Evolutionary conservation across 208 protist species (phyloP), one percentile per base, ranked within the genome.

Genomic region (Angomonas desouzai): DNA sequence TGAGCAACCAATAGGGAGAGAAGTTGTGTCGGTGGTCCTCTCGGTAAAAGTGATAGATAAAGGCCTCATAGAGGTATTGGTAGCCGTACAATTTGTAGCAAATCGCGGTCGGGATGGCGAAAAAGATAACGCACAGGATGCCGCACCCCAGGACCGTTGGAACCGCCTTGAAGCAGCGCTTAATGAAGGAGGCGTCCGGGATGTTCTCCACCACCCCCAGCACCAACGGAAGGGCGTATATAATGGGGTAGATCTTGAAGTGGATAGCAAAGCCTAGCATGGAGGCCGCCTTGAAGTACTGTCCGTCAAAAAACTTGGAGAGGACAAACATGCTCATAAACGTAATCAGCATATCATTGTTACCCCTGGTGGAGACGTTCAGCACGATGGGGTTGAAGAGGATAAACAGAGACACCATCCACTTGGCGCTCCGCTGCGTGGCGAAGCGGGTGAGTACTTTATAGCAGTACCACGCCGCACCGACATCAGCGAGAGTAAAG

Each of bases 191-290:
- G 11, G 62, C 51, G 11, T 49, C 43, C 16, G 33, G 36, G 11
- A 69, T 56, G 22, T 71, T 45, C 55, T 87, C 77, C 70, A 74
- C 83, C 34, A 96, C 57, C 0, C 83, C 73, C 16, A 96, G 60
- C 11, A 91, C 66, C 23, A 97, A 59, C 1, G 89, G 79, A 20
- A 93, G 68, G 6, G 74, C 73, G 70, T 97, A 98, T 40, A 98
- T 89, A 45, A 97, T 70, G 0, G 96, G 96, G 77, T 97, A 98
- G 45, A 98, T 87, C 53, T 97, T 97, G 53, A 97, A 87, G 64
- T 97, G 93, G 9, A 93, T 73, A 6, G 89, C 86, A 47, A 95
- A 85, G 18, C 93, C 93, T 1, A 95, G 73, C 28, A 86, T 64
- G 10, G 68, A 30, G 20, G 80, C 88, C 13, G 88, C 78, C 53